Evolutionary conservation across 345 rosid species (phyloP), one percentile per base, ranked within the genome.

Genomic region (Lepidium aucheri): DNA sequence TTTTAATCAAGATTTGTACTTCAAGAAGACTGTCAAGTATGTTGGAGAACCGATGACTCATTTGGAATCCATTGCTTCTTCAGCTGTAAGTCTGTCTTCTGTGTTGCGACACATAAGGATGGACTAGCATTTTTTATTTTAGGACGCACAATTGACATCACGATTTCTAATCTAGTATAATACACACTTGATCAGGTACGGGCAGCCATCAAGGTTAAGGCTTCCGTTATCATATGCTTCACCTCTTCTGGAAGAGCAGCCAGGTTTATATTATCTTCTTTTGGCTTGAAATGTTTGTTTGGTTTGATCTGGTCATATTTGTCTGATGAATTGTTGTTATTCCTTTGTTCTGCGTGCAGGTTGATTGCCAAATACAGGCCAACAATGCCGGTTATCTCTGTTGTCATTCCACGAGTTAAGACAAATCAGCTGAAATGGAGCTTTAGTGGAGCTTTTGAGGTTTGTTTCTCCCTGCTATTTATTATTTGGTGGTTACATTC

Each of bases 221-320:
- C 99, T 51, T 94, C 99, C 9, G 95, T 82, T 11, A 88, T 94
- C 39, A 88, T 94, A 66, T 94, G 99, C 79, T 94, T 94, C 79
- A 94, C 99, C 53, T 94, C 99, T 67, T 88, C 96, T 22, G 96
- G 99, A 67, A 85, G 95, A 73, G 97, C 99, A 74, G 99, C 96
- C 53, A 90, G 97, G 99, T 94, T 80, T 46, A 3, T 46, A 45
- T 8, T 39, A 44, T 15, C 7, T 15, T 44, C 30, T 41, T 69
- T 14, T 47, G 16, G 9, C 1, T 8, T 12, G 5, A 28, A 15
- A 34, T 55, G 24, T 44, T 22, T 40, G 6, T n/a, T 17, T 10
- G 11, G 12, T 41, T 33, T 58, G 46, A 36, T 53, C 3, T 3
- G 9, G 15, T 15, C 39, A 46, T 41, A 11, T 15, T 56, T 39